phyloP scores from a whole-genome alignment of 2,329 filamentous ascomycete genomes.

The Arthroderma sp. region DNA sequence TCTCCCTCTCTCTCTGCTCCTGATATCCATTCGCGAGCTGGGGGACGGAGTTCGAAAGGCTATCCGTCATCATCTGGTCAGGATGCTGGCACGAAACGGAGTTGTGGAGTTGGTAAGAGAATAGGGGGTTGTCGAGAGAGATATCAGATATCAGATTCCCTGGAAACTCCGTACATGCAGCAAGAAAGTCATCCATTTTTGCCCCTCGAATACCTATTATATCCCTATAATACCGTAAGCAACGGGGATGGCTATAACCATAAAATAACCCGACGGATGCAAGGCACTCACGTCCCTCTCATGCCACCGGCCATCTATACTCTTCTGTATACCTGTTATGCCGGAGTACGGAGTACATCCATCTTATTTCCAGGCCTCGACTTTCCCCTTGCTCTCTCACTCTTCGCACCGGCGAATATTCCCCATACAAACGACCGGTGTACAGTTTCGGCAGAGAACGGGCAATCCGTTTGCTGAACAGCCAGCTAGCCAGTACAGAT shows the following conservation, averaged over 20 bases:
- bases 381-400: background rate
- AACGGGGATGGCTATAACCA: background rate
- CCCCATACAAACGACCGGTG: background rate
- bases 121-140: no score
- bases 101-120: no score
- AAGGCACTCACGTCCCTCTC: constrained; percentile 1
- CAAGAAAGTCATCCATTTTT: no score
- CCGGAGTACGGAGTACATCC: background rate
- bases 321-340: no score
- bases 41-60: no score
- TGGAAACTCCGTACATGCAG: background rate
- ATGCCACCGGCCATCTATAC: background rate
- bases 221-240: background rate
- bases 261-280: background rate
- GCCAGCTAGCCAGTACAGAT: background rate
- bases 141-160: no score
- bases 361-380: background rate
- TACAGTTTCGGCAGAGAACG: background rate
- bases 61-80: no score
- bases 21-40: no score
- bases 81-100: no score
- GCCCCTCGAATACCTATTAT: background rate
- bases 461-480: background rate
- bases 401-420: background rate
- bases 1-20: no score